These are phyloP conservation scores for Solanum chiquidenum DNA, from an alignment of 257 asterid species.

Conservation along the genomic window DNA sequence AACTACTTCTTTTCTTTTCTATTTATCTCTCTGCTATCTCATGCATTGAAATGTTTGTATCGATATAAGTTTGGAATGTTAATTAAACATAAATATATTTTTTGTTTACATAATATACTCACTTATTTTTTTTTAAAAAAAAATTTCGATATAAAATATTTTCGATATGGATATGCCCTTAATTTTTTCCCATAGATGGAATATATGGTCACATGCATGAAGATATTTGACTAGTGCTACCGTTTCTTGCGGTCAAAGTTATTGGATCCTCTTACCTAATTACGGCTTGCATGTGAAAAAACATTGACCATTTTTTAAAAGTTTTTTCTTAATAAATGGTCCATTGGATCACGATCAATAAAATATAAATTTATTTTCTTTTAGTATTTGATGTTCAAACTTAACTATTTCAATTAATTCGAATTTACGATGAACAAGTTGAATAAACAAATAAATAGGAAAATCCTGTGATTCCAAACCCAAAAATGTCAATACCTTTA, in stretches of 20 bases:
- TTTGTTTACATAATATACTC: too few species aligned
- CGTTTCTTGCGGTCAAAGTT: neutral
- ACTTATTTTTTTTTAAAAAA: too few species aligned
- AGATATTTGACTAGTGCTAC: neutral
- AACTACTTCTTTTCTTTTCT: neutral
- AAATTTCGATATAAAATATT: too few species aligned
- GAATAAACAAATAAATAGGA: neutral
- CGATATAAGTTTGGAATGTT: too few species aligned
- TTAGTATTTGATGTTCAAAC: neutral
- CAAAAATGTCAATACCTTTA: neutral
- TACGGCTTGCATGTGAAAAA: neutral
- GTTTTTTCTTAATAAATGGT: neutral
- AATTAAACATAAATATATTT: too few species aligned
- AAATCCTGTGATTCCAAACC: neutral
- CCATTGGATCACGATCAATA: neutral
- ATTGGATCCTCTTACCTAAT: neutral
- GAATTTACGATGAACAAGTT: neutral
- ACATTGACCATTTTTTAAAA: neutral
- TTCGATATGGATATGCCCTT: neutral
- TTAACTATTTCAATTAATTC: neutral
- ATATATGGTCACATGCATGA: neutral
- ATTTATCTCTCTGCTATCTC: neutral
- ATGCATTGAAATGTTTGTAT: too few species aligned
- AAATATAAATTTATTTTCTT: neutral
- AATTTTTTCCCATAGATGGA: neutral